A percentile compares a stretch with the other conserved stretches of the same genome.
phyloP scores from a whole-genome alignment of 1,284 basidiomycete species.

The Rhizoctonia solani region DNA sequence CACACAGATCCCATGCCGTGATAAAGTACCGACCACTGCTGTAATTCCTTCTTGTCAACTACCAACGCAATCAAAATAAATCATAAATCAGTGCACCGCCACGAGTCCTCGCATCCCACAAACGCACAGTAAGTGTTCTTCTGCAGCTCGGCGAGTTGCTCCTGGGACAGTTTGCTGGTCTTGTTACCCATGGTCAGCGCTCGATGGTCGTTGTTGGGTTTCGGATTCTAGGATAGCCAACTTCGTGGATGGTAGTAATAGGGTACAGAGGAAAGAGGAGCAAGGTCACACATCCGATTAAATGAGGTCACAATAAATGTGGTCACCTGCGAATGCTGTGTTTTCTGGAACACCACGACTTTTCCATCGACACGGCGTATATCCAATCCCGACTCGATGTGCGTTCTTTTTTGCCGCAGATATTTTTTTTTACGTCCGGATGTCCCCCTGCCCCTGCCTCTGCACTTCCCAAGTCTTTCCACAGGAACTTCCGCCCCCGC shows the following conservation, averaged over 20 bases:
- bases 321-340: constrained; percentile 31
- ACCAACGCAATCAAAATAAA: constrained; percentile 40
- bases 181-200: constrained; percentile 78
- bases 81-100: constrained; percentile 39
- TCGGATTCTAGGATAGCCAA: constrained; percentile 41
- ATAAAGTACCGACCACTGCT: constrained; percentile 84
- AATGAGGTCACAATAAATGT: constrained; percentile 37
- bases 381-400: neutral
- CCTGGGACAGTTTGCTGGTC: constrained; percentile 93
- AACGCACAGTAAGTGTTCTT: constrained; percentile 97
- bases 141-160: constrained; percentile 94
- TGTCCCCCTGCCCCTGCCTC: no score
- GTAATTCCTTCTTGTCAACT: constrained; percentile 99
- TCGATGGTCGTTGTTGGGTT: constrained; percentile 53
- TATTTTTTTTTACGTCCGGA: no score
- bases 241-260: constrained; percentile 39
- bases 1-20: constrained; percentile 22
- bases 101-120: constrained; percentile 28
- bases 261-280: no score
- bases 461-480: neutral
- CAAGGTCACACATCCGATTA: no score
- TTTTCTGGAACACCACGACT: constrained; percentile 25
- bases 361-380: neutral
- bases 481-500: neutral
- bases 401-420: no score